Evolutionary conservation across 2,329 filamentous ascomycete genomes (phyloP), one percentile per base, ranked within the genome.

Genomic region (Curvularia eragrostidis): DNA sequence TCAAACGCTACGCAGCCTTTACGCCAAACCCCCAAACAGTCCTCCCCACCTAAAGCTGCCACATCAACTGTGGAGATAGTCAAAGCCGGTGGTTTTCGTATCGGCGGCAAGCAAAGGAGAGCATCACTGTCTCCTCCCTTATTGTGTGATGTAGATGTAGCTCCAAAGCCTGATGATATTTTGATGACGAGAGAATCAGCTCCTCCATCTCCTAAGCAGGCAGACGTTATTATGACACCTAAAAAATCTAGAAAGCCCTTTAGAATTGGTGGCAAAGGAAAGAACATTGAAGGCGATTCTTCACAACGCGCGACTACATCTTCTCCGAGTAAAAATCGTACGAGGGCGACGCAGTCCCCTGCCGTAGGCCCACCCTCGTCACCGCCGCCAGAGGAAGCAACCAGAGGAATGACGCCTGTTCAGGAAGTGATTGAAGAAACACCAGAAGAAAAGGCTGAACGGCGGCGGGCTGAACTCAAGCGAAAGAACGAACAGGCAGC

Each of bases 381-480:
- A 10, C 65, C 65, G 2, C 41, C 56, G 2, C 42, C 42, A 1
- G 30, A 32, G 7, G 36, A 26, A 3, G 9, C 34, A 7, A 52
- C 56, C 12, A 63, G 61, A 21, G 59, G 65, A 30, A 30, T 28
- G 8, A 42, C 56, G 2, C 62, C 65, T 4, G 39, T 52, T 9
- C 62, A 67, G 34, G 60, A 71, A 24, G 42, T 61, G 6, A 54
- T 55, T 19, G 72, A 75, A 52, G 73, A 77, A 47, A 75, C 82
- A 2, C 80, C 81, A 9, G 77, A 84, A 58, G 81, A 87, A 55
- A 81, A 79, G 52, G 85, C 85, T 3, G 77, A 85, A 59, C 77
- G 81, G 52, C 86, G 82, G 63, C 77, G 86, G 12, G 79, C 83
- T 48, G 83, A 85, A 66, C 68, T 89, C 59, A 87, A 86, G 68